Evolutionary conservation across 306 rosid species (phyloP), one percentile per base, ranked within the genome.

Genomic region (Ochetophila trinervis): DNA sequence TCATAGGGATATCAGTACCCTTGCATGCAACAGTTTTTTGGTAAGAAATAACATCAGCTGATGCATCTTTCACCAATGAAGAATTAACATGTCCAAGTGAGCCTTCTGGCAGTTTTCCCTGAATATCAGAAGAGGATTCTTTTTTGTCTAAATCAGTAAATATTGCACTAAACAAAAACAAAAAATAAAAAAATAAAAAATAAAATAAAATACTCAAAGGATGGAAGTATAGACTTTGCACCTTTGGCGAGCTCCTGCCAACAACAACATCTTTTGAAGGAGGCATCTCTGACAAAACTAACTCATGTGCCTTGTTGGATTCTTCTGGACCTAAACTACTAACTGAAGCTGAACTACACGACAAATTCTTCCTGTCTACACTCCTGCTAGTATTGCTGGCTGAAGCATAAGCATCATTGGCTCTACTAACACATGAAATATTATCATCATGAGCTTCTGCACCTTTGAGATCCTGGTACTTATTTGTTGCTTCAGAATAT

Each of bases 361-460:
- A 55, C 24, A 76, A 20, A 21, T 60, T 69, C 54, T 64, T 72
- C 57, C 52, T 12, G 58, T 79, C 85, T 68, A 63, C 72, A 50
- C 73, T 77, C 67, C 79, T 73, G 59, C 77, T 70, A 76, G 71
- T 67, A 71, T 78, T 66, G 68, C 20, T 62, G 60, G 23, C 74
- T 51, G 67, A 76, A 60, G 67, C 56, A 74, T 55, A 67, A 56
- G 80, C 69, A 74, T 83, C 83, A 62, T 76, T 77, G 54, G 77
- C 76, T 76, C 89, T 85, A 77, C 89, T 87, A 57, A 84, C 66
- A 68, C 87, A 86, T 56, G 91, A 81, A 59, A 72, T 70, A 70
- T 66, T 80, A 56, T 86, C 91, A 54, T 79, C 96, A 49, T 71
- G 86, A 51, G 70, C 85, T 78, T 87, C 87, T 68, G 70, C 68